Base-by-base conservation (phyloP, 352 stramenopile species). In the Blastocystis sp. region DNA sequence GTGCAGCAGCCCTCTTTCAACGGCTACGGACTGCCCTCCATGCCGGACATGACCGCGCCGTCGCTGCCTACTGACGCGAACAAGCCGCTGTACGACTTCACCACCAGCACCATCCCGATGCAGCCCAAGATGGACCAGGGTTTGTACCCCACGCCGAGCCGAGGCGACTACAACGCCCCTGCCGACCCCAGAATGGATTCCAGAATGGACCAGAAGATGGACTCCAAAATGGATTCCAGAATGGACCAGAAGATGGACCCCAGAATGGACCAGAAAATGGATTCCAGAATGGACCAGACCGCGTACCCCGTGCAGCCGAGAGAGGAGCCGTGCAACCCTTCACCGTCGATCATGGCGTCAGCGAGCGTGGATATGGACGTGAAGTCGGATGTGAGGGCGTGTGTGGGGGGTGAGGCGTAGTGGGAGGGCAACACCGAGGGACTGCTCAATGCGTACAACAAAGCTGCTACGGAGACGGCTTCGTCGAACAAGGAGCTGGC, bases 381-480 rank as follows among this genome's bases (percentile, higher is more conserved):
- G 17, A n/a, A 19, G n/a, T n/a, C 59, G n/a, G n/a, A 62, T 62
- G n/a, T n/a, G 17, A 62, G n/a, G 17, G 59, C 17, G 17, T 34
- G 28, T 34, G 28, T 34, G 28, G 28, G 28, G 17, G n/a, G n/a
- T 41, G 17, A 41, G 7, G 34, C 9, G 34, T 77, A 77, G 67
- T 77, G 67, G 67, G 67, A 77, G n/a, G 52, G 52, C 48, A 77
- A 77, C 43, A 28, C n/a, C 21, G 67, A 77, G 67, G 38, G 28
- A 10, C 17, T 77, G 67, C 48, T 77, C 17, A 77, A 48, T 0
- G 2, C 17, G 3, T 77, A 77, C 41, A 56, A 77, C 28, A 17
- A 34, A 38, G 41, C 17, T 56, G 67, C 67, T 10, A 41, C 43
- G 67, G 23, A 40, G 21, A 60, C 52, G 41, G 52, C 43, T 21